Conservation (phyloP, 805 yeast genomes). For the Metschnikowia lochheadii region DNA sequence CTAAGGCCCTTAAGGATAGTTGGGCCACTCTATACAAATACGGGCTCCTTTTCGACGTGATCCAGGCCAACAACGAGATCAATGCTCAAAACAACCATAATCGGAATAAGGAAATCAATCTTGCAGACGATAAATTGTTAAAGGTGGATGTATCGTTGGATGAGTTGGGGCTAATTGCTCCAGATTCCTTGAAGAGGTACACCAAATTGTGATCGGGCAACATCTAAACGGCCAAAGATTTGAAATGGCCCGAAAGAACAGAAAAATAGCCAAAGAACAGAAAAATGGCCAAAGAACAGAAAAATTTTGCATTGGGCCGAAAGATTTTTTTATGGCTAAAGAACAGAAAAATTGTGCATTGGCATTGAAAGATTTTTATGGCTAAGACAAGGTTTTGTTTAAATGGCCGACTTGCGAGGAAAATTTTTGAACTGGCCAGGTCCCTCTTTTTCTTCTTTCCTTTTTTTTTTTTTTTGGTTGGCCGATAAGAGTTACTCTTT, state of each 20-base stretch:
- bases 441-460: too few relatives aligned
- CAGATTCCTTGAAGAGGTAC: constrained; percentile 11
- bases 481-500: too few relatives aligned
- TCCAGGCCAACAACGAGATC: constrained; percentile 40
- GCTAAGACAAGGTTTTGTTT: too few relatives aligned
- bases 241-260: neutral
- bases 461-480: too few relatives aligned
- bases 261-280: too few relatives aligned
- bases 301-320: neutral
- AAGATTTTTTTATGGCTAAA: too few relatives aligned
- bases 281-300: too few relatives aligned
- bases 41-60: constrained; percentile 50
- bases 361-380: too few relatives aligned
- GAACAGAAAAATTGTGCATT: too few relatives aligned
- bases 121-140: constrained; percentile 47
- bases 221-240: too few relatives aligned
- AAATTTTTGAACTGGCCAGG: too few relatives aligned
- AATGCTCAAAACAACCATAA: constrained; percentile 26
- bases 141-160: constrained; percentile 49
- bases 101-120: constrained; percentile 27
- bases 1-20: constrained; percentile 55
- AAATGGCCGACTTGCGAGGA: too few relatives aligned
- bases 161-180: constrained; percentile 39
- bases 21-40: constrained; percentile 69
- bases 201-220: constrained; percentile 11